Evolutionary conservation across 176 grass and related monocot genomes (phyloP).

Genomic region (Oryza australiensis): DNA sequence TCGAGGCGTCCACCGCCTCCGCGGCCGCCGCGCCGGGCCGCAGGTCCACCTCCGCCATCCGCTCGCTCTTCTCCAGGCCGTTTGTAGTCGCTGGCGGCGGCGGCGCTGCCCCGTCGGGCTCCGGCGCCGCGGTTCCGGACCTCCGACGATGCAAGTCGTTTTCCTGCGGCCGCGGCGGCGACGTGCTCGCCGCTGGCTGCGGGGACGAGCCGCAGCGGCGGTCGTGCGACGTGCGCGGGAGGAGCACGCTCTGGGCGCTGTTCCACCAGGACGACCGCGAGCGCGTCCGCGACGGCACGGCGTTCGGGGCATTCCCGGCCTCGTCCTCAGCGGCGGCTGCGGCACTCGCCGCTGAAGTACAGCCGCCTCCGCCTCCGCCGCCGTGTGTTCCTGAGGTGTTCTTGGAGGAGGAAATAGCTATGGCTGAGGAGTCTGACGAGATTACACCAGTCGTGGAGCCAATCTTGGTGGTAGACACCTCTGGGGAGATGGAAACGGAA

Average conservation of each 20-base stretch:
- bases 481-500: slow-evolving; percentile 62
- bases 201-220: slow-evolving; percentile 65
- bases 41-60: slow-evolving; percentile 89
- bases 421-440: slow-evolving; percentile 57
- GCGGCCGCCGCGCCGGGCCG: slow-evolving; percentile 43
- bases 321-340: slow-evolving; percentile 53
- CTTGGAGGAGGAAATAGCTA: slow-evolving; percentile 53
- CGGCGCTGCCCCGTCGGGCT: slow-evolving; percentile 15
- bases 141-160: slow-evolving; percentile 86
- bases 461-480: slow-evolving; percentile 45
- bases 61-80: slow-evolving; percentile 73
- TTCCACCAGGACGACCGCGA: slow-evolving; percentile 93
- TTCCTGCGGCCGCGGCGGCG: slow-evolving; percentile 64
- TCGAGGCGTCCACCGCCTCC: slow-evolving; percentile 46
- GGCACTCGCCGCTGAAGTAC: slow-evolving; percentile 50
- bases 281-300: slow-evolving; percentile 60
- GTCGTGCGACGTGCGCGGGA: slow-evolving; percentile 84
- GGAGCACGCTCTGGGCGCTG: slow-evolving; percentile 85
- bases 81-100: slow-evolving; percentile 4
- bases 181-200: slow-evolving; percentile 19
- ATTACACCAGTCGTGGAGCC: slow-evolving; percentile 60
- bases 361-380: slow-evolving; percentile 20
- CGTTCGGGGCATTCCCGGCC: slow-evolving; percentile 46
- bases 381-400: slow-evolving; percentile 42
- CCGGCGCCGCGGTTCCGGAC: slow-evolving; percentile 38